A percentile compares a stretch with the other conserved stretches of the same genome.
These are phyloP conservation scores for Poterioochromonas sp. DNA, from an alignment of 352 stramenopile species.

Conservation along the genomic window DNA sequence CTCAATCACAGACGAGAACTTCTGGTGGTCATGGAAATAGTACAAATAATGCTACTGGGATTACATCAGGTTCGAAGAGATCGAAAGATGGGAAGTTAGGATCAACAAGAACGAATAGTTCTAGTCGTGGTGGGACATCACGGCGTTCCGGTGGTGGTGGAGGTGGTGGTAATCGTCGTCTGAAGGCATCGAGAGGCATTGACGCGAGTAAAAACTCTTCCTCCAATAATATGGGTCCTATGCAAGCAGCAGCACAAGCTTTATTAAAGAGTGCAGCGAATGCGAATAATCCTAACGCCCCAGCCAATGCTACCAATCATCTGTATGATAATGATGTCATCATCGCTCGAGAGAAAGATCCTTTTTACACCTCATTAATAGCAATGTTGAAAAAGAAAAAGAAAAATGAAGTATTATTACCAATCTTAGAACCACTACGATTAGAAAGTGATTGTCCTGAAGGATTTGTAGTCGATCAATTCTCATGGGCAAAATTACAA, in stretches of 20 bases:
- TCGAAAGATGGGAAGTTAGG: not conserved
- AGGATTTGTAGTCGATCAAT: conserved; percentile 6
- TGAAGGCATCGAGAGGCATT: not conserved
- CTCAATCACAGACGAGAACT: not conserved
- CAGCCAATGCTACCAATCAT: too few relatives aligned
- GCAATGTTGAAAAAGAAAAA: not conserved
- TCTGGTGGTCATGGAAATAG: not conserved
- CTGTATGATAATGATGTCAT: too few relatives aligned
- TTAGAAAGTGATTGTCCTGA: conserved; percentile 17
- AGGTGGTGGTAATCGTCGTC: not conserved
- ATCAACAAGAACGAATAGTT: not conserved
- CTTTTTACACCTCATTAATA: not conserved
- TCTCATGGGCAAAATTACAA: conserved; percentile 20
- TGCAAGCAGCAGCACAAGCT: conserved; percentile 18
- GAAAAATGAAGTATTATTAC: not conserved
- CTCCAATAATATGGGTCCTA: not conserved
- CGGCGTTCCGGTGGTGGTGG: too few relatives aligned
- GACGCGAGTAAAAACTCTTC: too few relatives aligned
- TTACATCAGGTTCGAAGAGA: not conserved
- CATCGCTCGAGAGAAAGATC: conserved; percentile 3
- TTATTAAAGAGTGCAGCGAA: not conserved
- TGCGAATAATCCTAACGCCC: not conserved
- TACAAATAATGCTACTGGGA: not conserved
- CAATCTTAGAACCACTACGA: not conserved
- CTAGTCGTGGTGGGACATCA: not conserved